phyloP scores from a whole-genome alignment of 805 yeast species.

The Kazachstania psychrophila region DNA sequence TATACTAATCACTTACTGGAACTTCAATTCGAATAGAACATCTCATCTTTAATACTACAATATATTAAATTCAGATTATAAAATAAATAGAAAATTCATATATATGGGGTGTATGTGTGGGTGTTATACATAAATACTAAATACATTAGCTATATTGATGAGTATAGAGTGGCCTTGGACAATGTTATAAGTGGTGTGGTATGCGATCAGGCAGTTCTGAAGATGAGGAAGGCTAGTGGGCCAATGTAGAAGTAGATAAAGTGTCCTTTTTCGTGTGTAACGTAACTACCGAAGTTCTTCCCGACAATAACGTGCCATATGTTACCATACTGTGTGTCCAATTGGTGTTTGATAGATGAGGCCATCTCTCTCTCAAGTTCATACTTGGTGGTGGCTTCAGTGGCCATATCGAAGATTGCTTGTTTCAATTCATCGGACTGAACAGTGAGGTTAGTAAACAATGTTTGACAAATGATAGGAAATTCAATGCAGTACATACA shows the following conservation, averaged over 20 bases:
- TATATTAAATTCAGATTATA: too few species aligned
- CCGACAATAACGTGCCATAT: conserved; percentile 83
- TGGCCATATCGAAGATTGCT: conserved; percentile 18
- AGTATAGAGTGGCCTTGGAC: neutral
- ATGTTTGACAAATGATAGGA: too few species aligned
- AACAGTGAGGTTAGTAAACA: too few species aligned
- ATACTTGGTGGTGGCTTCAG: conserved; percentile 18
- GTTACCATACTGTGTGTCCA: conserved; percentile 56
- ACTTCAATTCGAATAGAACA: too few species aligned
- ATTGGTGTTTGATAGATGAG: conserved; percentile 48
- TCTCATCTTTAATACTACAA: too few species aligned
- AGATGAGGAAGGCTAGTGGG: conserved; percentile 55
- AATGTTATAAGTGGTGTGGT: neutral
- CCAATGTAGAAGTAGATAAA: conserved; percentile 67
- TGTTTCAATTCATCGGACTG: conserved; percentile 26
- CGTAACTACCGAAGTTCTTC: conserved; percentile 68
- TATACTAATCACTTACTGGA: too few species aligned
- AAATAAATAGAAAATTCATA: too few species aligned
- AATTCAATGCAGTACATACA: conserved; percentile 14
- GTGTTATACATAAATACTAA: too few species aligned
- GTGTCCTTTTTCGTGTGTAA: conserved; percentile 67
- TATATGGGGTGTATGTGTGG: too few species aligned
- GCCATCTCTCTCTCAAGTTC: conserved; percentile 46
- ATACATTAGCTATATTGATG: too few species aligned
- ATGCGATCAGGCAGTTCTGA: too few species aligned